phyloP scores from a whole-genome alignment of 768 basidiomycete species.

The Lactifluus pinguis region DNA sequence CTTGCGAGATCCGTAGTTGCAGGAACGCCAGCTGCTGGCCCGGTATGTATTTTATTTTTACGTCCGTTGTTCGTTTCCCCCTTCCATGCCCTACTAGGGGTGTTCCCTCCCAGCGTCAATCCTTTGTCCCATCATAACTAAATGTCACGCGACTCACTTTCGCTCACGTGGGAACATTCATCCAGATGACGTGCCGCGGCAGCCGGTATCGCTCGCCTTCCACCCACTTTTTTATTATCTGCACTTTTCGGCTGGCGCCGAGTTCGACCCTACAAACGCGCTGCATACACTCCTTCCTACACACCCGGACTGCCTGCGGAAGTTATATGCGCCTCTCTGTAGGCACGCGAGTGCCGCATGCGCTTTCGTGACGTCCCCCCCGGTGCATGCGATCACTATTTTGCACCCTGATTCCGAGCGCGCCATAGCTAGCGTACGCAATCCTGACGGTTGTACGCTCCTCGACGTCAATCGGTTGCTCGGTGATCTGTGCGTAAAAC shows the following conservation, averaged over 20 bases:
- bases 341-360: constrained; percentile 15
- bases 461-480: constrained; percentile 20
- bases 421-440: constrained; percentile 17
- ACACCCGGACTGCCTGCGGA: constrained; percentile 16
- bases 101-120: background rate
- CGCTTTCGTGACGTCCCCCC: constrained; percentile 16
- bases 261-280: constrained; percentile 13
- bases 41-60: constrained; percentile 6
- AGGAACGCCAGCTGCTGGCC: constrained; percentile 16
- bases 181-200: constrained; percentile 5
- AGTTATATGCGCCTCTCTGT: constrained; percentile 16
- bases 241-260: constrained; percentile 13
- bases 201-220: constrained; percentile 13
- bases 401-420: constrained; percentile 9
- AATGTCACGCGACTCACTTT: background rate
- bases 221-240: constrained; percentile 19
- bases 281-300: constrained; percentile 17
- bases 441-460: constrained; percentile 19
- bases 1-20: constrained; percentile 20
- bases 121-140: background rate
- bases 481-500: constrained; percentile 16
- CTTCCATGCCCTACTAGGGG: background rate
- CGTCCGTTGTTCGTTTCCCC: background rate
- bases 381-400: constrained; percentile 15
- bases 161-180: background rate